Conservation (phyloP, 2,329 filamentous ascomycete genomes). For the Nothophoma quercina region DNA sequence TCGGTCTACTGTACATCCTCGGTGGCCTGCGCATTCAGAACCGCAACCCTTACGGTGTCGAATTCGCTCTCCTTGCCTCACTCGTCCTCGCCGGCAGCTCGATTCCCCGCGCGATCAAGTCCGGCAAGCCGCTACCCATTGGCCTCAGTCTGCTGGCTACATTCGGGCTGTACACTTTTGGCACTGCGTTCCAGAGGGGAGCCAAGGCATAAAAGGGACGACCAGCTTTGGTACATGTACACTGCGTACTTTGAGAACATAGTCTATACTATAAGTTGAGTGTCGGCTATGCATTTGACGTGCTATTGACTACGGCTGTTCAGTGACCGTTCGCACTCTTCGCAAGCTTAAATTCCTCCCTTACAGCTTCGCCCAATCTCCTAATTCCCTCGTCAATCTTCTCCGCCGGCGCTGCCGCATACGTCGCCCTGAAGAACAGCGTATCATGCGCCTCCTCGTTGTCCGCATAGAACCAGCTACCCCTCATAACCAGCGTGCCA, state of each 20-base stretch:
- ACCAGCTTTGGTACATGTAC: neutral
- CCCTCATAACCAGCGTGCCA: conserved; percentile 81
- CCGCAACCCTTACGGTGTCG: conserved; percentile 79
- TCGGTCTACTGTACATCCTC: conserved; percentile 80
- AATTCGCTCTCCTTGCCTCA: conserved; percentile 88
- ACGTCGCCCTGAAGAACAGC: conserved; percentile 90
- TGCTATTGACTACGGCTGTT: neutral
- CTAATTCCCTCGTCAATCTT: conserved; percentile 60
- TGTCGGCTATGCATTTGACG: neutral
- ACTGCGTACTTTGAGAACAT: conserved; percentile 5
- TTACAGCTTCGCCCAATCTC: conserved; percentile 77
- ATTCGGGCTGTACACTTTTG: conserved; percentile 82
- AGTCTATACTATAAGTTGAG: neutral
- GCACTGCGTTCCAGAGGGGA: conserved; percentile 63
- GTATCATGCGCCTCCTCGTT: conserved; percentile 64
- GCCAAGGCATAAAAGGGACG: conserved; percentile 7
- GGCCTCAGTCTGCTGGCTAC: conserved; percentile 79
- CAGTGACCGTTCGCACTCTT: conserved; percentile 9
- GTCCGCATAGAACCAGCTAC: conserved; percentile 91
- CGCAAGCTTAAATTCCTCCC: conserved; percentile 63
- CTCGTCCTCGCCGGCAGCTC: conserved; percentile 83
- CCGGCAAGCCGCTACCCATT: conserved; percentile 83
- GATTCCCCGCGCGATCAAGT: conserved; percentile 84
- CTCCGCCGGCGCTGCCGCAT: conserved; percentile 73
- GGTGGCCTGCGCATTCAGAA: conserved; percentile 82